Evolutionary conservation across 768 basidiomycete species (phyloP).

Genomic region (Gelatoporia subvermispora): DNA sequence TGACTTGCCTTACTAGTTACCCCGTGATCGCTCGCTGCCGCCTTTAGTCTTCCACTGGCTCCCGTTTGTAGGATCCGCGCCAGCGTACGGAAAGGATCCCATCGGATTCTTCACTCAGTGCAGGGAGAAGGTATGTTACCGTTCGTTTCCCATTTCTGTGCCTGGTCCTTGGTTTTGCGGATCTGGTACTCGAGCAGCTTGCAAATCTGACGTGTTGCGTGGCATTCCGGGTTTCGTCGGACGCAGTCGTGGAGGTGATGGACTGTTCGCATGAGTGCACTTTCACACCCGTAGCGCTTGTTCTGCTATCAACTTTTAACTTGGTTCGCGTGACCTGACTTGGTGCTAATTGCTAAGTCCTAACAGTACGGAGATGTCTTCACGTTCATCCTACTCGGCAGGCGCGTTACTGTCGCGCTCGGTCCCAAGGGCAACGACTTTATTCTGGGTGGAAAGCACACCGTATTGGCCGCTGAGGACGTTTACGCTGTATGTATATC

Average conservation of each 20-base stretch:
- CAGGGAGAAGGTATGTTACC: conserved; percentile 62
- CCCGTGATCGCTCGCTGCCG: conserved; percentile 67
- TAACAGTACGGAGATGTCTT: conserved; percentile 92
- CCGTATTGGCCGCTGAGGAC: conserved; percentile 90
- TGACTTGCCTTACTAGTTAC: conserved; percentile 43
- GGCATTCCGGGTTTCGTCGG: no score
- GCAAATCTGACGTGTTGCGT: no score
- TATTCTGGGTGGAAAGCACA: conserved; percentile 88
- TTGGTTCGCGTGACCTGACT: background rate
- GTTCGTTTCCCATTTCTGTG: background rate
- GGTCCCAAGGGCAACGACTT: conserved; percentile 93
- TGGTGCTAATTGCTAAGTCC: background rate
- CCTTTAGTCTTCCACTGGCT: conserved; percentile 93
- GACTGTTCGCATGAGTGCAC: no score
- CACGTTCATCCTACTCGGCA: conserved; percentile 88
- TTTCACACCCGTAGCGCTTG: background rate
- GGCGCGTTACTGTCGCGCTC: conserved; percentile 85
- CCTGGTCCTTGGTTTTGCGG: background rate
- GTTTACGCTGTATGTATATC: conserved; percentile 84
- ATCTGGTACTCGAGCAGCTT: no score
- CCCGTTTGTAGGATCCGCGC: conserved; percentile 86
- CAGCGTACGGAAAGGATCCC: conserved; percentile 89
- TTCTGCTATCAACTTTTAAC: background rate
- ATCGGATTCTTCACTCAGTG: conserved; percentile 80
- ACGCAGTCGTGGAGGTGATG: no score